phyloP scores from a whole-genome alignment of 2,329 filamentous ascomycete species.

The Paecilomyces dactylethromorphus region DNA sequence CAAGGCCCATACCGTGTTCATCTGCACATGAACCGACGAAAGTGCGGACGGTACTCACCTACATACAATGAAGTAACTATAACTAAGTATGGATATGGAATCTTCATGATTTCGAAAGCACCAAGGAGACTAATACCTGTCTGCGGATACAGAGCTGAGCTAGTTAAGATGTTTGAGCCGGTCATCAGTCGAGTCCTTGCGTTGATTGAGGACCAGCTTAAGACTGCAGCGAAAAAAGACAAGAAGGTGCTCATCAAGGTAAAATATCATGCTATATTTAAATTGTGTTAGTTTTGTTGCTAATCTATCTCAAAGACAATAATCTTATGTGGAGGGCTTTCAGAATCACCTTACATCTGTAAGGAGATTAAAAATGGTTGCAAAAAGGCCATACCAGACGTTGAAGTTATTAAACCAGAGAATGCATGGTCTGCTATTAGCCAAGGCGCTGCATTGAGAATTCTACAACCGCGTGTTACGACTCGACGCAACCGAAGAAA shows the following conservation, averaged over 20 bases:
- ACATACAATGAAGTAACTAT: not conserved
- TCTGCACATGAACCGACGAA: not conserved
- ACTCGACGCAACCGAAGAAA: not conserved
- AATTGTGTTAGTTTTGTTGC: not conserved
- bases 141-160: not conserved
- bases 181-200: not conserved
- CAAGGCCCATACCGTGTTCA: not conserved
- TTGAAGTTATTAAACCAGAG: constrained; percentile 1
- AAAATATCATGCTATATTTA: not conserved
- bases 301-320: not conserved
- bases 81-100: not conserved
- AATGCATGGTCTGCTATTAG: constrained; percentile 4
- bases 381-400: not conserved
- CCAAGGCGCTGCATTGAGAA: constrained; percentile 1
- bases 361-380: not conserved
- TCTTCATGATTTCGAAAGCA: not conserved
- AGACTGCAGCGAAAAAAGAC: not conserved
- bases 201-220: not conserved
- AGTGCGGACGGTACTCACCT: not conserved
- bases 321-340: constrained; percentile 5
- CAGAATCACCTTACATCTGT: not conserved
- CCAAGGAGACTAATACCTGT: not conserved
- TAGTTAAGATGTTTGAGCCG: not conserved
- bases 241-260: not conserved
- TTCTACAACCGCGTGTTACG: not conserved